phyloP scores from a whole-genome alignment of 495 filamentous ascomycete genomes.

The Neurospora terricola region DNA sequence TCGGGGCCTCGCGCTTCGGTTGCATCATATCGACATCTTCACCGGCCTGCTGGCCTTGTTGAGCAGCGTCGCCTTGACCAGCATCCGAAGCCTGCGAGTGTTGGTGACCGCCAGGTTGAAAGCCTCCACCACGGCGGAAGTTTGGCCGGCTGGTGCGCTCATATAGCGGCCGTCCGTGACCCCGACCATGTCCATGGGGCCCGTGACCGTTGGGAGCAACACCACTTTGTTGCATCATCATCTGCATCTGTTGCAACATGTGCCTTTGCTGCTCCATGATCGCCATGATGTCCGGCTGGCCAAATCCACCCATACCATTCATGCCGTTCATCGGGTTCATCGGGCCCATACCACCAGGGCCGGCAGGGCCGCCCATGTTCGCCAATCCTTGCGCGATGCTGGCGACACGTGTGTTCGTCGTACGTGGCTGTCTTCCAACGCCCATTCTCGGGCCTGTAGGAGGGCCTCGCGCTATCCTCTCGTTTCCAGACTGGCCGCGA shows the following conservation, averaged over 20 bases:
- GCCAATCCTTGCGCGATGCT: constrained; percentile 35
- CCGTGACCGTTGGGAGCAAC: background rate
- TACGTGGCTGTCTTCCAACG: constrained; percentile 44
- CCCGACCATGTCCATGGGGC: constrained; percentile 17
- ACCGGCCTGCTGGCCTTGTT: constrained; percentile 12
- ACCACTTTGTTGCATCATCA: constrained; percentile 48
- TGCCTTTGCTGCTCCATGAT: constrained; percentile 85
- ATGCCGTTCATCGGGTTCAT: constrained; percentile 31
- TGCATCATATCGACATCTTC: constrained; percentile 46
- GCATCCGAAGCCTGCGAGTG: constrained; percentile 12
- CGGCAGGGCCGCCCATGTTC: constrained; percentile 22
- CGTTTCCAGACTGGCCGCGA: constrained; percentile 57
- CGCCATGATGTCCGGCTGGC: constrained; percentile 68
- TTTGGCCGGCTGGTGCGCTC: constrained; percentile 49
- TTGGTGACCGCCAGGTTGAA: constrained; percentile 24
- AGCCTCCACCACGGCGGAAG: constrained; percentile 27
- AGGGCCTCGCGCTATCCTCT: constrained; percentile 63
- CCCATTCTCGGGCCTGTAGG: constrained; percentile 60
- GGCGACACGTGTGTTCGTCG: constrained; percentile 32
- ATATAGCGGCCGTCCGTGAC: constrained; percentile 58
- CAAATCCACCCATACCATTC: constrained; percentile 28
- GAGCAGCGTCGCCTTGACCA: constrained; percentile 15
- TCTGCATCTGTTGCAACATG: constrained; percentile 62
- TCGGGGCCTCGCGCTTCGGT: constrained; percentile 34
- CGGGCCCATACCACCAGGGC: constrained; percentile 18